A percentile compares a stretch with the other conserved stretches of the same genome.
phyloP scores from a whole-genome alignment of 306 rosid species.

The Corylus avellana region DNA sequence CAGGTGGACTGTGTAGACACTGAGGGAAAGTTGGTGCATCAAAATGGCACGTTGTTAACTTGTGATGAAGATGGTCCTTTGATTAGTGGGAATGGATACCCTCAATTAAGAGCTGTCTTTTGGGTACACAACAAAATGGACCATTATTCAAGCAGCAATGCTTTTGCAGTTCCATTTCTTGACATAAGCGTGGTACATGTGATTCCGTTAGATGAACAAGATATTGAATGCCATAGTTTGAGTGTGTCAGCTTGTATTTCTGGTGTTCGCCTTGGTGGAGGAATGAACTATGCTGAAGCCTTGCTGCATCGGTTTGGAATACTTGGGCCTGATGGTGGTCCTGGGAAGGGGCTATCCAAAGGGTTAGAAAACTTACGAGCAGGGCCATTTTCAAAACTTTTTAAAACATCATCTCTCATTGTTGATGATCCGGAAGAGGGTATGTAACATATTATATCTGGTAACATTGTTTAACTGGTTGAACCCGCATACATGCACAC shows the following conservation, averaged over 20 bases:
- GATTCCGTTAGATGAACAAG: slow-evolving; percentile 70
- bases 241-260: slow-evolving; percentile 82
- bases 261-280: slow-evolving; percentile 91
- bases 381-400: slow-evolving; percentile 85
- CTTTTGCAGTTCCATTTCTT: slow-evolving; percentile 61
- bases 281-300: slow-evolving; percentile 94
- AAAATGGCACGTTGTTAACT: slow-evolving; percentile 43
- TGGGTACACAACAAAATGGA: slow-evolving; percentile 70
- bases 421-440: slow-evolving; percentile 55
- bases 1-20: slow-evolving; percentile 79
- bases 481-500: slow-evolving; percentile 21
- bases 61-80: slow-evolving; percentile 45
- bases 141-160: slow-evolving; percentile 39
- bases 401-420: slow-evolving; percentile 55
- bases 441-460: slow-evolving; percentile 36
- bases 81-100: slow-evolving; percentile 53
- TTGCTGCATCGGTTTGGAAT: slow-evolving; percentile 88
- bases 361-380: slow-evolving; percentile 77
- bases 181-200: slow-evolving; percentile 67
- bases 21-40: slow-evolving; percentile 54
- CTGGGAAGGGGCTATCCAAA: slow-evolving; percentile 71
- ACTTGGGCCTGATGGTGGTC: slow-evolving; percentile 91
- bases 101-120: slow-evolving; percentile 79
- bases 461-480: slow-evolving; percentile 27
- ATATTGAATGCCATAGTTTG: slow-evolving; percentile 73